Evolutionary conservation across 441 rosid genomes (phyloP), one percentile per base, ranked within the genome.

Genomic region (Pelargonium australe): DNA sequence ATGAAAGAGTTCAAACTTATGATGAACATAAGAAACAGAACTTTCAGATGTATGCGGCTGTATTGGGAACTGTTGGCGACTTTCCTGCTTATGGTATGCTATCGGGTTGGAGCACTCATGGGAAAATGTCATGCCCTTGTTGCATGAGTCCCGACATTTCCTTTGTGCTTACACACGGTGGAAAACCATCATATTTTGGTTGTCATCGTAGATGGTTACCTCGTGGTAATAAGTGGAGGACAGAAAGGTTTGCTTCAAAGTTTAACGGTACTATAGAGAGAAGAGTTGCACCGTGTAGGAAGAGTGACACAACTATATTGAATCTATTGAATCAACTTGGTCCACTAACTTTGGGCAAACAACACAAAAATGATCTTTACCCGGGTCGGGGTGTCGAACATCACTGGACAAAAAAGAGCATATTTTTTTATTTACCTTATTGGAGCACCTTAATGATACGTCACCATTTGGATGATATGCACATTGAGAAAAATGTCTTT

Each of bases 41-140:
- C 40, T 72, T 72, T 34, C 12, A 0, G 5, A 40, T 57, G 16
- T 9, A 12, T 10, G 61, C 66, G 0, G 13, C 13, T 20, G 0
- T 58, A 3, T 8, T 58, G 0, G 65, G 66, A 40, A 72, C 28
- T 0, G 11, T 66, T 0, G 65, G 34, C 58, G 45, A 72, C 2
- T 72, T 72, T 41, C 70, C 14, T 13, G 3, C 63, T 0, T 67
- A 67, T 8, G 63, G 7, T 9, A 58, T 53, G 20, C 43, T 68
- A 23, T 68, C 19, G 14, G n/a, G 71, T 16, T 60, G 41, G 63
- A 72, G 47, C 13, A 72, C 67, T 1, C 8, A 68, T 2, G 60
- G 17, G 0, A 23, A 25, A 11, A 19, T 3, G 1, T 28, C 70
- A 1, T 67, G 71, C n/a, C 53, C 13, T 2, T 19, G 25, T 47